Base-by-base conservation (phyloP, 495 filamentous ascomycete species). In the Penicillium fimorum region DNA sequence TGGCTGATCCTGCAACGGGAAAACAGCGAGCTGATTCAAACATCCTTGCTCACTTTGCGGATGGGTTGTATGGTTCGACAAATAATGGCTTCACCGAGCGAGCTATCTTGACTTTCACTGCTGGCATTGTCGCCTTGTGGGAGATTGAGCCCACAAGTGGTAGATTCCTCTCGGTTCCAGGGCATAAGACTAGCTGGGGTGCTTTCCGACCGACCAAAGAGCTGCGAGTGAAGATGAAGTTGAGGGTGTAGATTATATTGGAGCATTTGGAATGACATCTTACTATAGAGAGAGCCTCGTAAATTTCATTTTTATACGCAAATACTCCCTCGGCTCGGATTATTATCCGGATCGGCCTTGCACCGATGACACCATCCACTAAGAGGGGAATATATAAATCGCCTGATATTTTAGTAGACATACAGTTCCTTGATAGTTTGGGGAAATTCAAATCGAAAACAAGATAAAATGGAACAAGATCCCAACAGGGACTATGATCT, bases 401-500 rank as follows among this genome's bases (percentile, higher is more conserved):
- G 11, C 17, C 12, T 38, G 15, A 17, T 8, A 17, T 3, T 22
- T 22, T 22, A 17, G 5, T 5, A 2, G 35, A 5, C 13, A 27
- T n/a, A 6, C 8, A 38, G 3, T 38, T 17, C 35, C n/a, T 38
- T 13, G 35, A n/a, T 38, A 38, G 35, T 15, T 13, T 22, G 22
- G 22, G 22, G 22, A 22, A 22, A 22, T 11, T 3, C 6, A 13
- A n/a, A n/a, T 15, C 30, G n/a, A n/a, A 7, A n/a, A 35, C 11
- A 15, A 13, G 5, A 37, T 0, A 1, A 29, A 30, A 30, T 52
- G 54, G 27, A 52, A 41, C 11, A 22, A 20, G 35, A 62, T 43
- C 42, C 55, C 38, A 69, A 72, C 44, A 47, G 56, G 17, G 84
- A 87, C 64, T 87, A 86, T 56, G 74, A 84, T 63, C 76, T 86